Evolutionary conservation across 2,329 filamentous ascomycete genomes (phyloP).

Genomic region (Venturia effusa): DNA sequence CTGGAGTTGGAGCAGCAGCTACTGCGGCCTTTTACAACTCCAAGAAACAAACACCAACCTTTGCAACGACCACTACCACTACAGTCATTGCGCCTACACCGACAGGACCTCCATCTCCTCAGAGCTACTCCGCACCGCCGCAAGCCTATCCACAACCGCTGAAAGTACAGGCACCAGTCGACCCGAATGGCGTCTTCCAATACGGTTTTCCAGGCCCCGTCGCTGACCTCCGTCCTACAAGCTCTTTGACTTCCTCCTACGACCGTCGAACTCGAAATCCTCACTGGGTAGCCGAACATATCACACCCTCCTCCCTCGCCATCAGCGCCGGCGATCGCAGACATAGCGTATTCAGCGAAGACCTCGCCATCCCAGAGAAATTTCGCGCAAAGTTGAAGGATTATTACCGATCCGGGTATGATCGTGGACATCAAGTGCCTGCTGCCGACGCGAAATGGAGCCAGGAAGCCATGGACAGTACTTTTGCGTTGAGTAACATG

Average conservation of each 20-base stretch:
- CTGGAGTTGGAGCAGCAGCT: conserved; percentile 37
- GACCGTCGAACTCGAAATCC: conserved; percentile 88
- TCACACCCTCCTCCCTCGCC: conserved; percentile 75
- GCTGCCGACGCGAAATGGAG: conserved; percentile 95
- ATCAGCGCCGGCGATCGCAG: conserved; percentile 70
- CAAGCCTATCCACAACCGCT: conserved; percentile 16
- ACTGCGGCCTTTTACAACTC: conserved; percentile 35
- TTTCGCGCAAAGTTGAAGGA: conserved; percentile 88
- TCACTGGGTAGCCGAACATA: conserved; percentile 87
- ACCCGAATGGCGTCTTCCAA: conserved; percentile 41
- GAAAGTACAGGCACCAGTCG: conserved; percentile 26
- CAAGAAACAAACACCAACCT: conserved; percentile 19
- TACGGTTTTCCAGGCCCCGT: conserved; percentile 81
- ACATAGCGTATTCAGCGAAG: conserved; percentile 74
- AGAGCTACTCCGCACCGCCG: conserved; percentile 16
- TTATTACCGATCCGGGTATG: conserved; percentile 91
- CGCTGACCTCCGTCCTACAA: conserved; percentile 65
- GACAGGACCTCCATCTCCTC: conserved; percentile 18
- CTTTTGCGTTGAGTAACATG: conserved; percentile 92
- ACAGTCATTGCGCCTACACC: conserved; percentile 25
- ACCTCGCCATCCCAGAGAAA: conserved; percentile 64
- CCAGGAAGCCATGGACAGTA: conserved; percentile 88
- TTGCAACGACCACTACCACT: conserved; percentile 21
- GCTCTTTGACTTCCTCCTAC: conserved; percentile 74
- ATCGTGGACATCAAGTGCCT: conserved; percentile 92